Base-by-base conservation (phyloP, 2,329 filamentous ascomycete genomes). In the Phialophora macrospora region DNA sequence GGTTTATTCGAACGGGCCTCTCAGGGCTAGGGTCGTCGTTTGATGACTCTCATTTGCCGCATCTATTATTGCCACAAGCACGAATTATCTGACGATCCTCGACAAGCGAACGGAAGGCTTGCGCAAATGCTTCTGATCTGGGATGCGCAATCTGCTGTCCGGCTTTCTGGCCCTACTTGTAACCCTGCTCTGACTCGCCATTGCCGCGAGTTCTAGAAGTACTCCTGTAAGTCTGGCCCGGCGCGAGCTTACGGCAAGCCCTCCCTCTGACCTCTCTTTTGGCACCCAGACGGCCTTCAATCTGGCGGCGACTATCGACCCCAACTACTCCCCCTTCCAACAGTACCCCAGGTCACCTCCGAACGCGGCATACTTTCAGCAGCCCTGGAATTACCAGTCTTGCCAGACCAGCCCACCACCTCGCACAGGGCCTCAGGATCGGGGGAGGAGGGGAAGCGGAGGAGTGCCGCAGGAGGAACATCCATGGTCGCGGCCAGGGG, bases 21-120 rank as follows among this genome's bases (percentile, higher is more conserved):
- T 68, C 62, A 70, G 59, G 52, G 38, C 63, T 20, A 61, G 66
- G 63, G 66, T 64, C 62, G 28, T 20, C 51, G 30, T 63, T 62
- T 68, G 59, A 65, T 65, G 68, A 65, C 60, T 65, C 65, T 68
- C 67, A 71, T 71, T 71, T 68, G 69, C 60, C 64, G 69, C 67
- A 59, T 66, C 60, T 62, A 48, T 52, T 59, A 48, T 52, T 59
- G 48, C 49, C 52, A 28, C 67, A 59, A 66, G 62, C 51, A 56
- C 69, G 67, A 71, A 71, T 71, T 63, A 66, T 44, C 67, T 60
- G 60, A 57, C 54, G 55, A 60, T 60, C 68, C 55, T 57, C 48
- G 30, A 22, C 61, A 68, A 67, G 65, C 62, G 41, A 60, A 38
- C 22, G 55, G 52, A 55, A 65, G 64, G 60, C 52, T 67, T 65